phyloP scores from a whole-genome alignment of 345 rosid genomes.

The Gossypium sturtianum region DNA sequence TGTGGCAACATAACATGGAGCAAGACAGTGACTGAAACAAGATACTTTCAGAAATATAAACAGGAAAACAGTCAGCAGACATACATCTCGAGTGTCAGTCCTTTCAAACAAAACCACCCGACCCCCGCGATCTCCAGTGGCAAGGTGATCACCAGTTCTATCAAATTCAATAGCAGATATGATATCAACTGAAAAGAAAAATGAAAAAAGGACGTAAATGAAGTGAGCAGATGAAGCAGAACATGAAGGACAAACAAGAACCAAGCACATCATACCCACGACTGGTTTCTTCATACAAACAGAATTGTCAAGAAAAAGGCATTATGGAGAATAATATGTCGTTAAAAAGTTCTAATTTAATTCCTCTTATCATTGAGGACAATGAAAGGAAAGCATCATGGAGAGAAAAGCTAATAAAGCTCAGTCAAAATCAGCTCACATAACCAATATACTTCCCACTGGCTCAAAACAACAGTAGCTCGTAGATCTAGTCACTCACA shows the following conservation, averaged over 20 bases:
- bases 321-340: not conserved
- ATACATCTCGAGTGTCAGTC: constrained; percentile 73
- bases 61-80: not conserved
- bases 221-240: not conserved
- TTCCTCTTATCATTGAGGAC: not conserved
- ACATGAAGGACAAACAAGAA: not conserved
- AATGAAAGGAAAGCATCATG: not conserved
- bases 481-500: not conserved
- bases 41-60: not conserved
- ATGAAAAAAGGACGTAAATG: constrained; percentile 16
- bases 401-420: not conserved
- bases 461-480: not conserved
- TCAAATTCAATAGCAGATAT: constrained; percentile 99
- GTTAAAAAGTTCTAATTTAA: not conserved
- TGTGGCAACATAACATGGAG: not conserved
- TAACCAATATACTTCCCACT: not conserved
- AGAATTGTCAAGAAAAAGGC: not conserved
- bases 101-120: constrained; percentile 99
- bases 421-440: not conserved
- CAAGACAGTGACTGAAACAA: not conserved
- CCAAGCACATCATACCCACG: not conserved
- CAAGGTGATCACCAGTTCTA: constrained; percentile 93
- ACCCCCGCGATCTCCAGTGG: constrained; percentile 99
- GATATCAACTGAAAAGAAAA: constrained; percentile 82
- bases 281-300: not conserved